A percentile compares a stretch with the other conserved stretches of the same genome.
Conservation (phyloP, 805 yeast genomes). For the Candida suzukii region DNA sequence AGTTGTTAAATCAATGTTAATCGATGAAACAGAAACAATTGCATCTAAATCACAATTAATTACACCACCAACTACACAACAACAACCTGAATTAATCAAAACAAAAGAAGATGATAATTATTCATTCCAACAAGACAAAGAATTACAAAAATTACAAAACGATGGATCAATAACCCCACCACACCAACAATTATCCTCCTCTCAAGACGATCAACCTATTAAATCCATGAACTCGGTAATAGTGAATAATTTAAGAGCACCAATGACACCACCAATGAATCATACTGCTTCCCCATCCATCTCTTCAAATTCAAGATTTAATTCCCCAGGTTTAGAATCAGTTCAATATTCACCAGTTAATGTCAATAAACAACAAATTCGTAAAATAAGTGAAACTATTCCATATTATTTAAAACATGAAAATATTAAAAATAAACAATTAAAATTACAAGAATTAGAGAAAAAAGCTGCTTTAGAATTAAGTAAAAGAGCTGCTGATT, state of each 20-base stretch:
- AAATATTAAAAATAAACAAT: slow-evolving; percentile 65
- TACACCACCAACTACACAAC: slow-evolving; percentile 1
- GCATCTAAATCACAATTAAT: neutral
- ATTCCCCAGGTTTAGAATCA: slow-evolving; percentile 15
- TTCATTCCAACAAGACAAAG: slow-evolving; percentile 18
- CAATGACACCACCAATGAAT: slow-evolving; percentile 5
- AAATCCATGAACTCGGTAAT: neutral
- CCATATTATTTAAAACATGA: slow-evolving; percentile 82
- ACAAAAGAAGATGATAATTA: slow-evolving; percentile 11
- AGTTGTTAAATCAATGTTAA: slow-evolving; percentile 6
- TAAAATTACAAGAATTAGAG: slow-evolving; percentile 72
- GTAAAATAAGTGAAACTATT: slow-evolving; percentile 76
- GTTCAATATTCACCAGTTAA: slow-evolving; percentile 24
- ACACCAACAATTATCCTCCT: neutral
- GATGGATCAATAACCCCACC: slow-evolving; percentile 4
- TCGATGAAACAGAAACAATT: slow-evolving; percentile 4
- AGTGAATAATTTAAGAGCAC: neutral
- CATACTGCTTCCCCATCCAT: too few relatives aligned
- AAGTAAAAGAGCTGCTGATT: slow-evolving; percentile 64
- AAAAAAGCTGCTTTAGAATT: slow-evolving; percentile 70
- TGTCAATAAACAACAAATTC: slow-evolving; percentile 50
- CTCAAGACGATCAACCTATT: too few relatives aligned
- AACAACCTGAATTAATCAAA: slow-evolving; percentile 9
- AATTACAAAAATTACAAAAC: slow-evolving; percentile 7
- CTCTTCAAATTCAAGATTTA: slow-evolving; percentile 2